Base-by-base conservation (phyloP, 2,329 filamentous ascomycete species). In the Talaromyces sp. region DNA sequence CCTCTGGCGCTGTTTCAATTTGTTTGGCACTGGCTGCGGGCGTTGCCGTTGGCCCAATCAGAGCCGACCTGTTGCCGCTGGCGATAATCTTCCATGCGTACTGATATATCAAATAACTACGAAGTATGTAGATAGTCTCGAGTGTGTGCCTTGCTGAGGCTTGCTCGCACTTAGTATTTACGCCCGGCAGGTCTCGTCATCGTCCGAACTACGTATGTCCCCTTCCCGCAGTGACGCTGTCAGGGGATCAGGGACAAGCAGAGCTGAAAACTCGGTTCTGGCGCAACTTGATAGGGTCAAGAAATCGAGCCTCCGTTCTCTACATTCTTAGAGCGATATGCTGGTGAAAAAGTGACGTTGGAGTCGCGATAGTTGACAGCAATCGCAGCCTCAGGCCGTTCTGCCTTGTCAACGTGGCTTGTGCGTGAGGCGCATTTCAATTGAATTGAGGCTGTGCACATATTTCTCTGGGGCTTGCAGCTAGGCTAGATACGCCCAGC, bases 371-470 rank as follows among this genome's bases (percentile, higher is more conserved):
- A 53, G 15, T 10, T 11, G 17, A 22, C 8, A 5, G 2, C 25
- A 34, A 56, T 56, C 53, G 53, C 53, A 36, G 53, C 53, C 53
- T 56, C 53, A 56, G 53, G 31, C 31, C 19, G 19, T 38, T 62
- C 60, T 62, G 60, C 60, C 60, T 62, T 31, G 47, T 53, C 47
- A 5, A 38, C 31, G 60, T 62, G 60, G 60, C 60, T 62, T 53
- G 60, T 22, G 25, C 25, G 45, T 56, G 53, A 56, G 53, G 53
- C 53, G 31, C 31, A 56, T 25, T 56, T 34, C 51, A 19, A 22
- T 54, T 22, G 51, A 56, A 56, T 38, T 29, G 60, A 62, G 60
- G 60, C 60, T 62, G 60, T 62, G 60, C 47, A 40, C 29, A 36
- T 36, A 56, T 15, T 2, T 38, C 2, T 36, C 27, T 10, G 25